Base-by-base conservation (phyloP, 1,284 basidiomycete species). In the Pseudozyma sp. region DNA sequence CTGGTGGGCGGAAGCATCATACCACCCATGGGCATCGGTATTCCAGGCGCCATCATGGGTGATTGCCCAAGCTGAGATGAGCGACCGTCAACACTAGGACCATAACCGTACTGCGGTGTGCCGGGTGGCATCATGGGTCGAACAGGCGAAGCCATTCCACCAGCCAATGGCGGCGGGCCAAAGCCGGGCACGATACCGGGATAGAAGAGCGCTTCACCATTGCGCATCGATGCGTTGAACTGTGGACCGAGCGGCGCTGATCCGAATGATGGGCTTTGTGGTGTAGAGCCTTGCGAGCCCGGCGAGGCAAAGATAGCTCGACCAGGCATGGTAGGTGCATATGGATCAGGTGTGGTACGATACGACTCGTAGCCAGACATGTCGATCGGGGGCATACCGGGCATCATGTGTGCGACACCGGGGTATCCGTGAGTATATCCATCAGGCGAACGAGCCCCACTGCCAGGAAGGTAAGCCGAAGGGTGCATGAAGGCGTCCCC, bases 321-420 rank as follows among this genome's bases (percentile, higher is more conserved):
- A 7, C 73, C 69, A 31, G 73, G 69, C 61, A 71, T 68, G 39
- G 73, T 67, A 16, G 73, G 73, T 10, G 74, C 77, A 38, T 79
- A 79, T 0, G 77, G 77, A 40, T 79, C 77, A 10, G 77, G 77
- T n/a, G 77, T 76, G 9, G 77, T 76, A 21, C 76, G 69, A 42
- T 76, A 78, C 31, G 73, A 70, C 44, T 78, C 76, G 64, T 76
- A 78, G 44, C 67, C 76, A 19, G 72, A 70, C 66, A 73, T 70
- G 62, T 78, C 76, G 51, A 76, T 64, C 8, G 62, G 65, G 14
- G 60, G 45, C 64, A 70, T 70, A 40, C 60, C 62, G 3, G 72
- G 72, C 10, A 64, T 35, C 59, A 75, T 67, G 45, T 59, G 59
- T 9, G 59, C 45, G 9, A 62, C 54, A 19, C 70, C 65, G 2